Percentiles rank a stretch among this genome's conserved stretches.
Conservation (phyloP, 495 filamentous ascomycete genomes). For the Penicillium parvum region DNA sequence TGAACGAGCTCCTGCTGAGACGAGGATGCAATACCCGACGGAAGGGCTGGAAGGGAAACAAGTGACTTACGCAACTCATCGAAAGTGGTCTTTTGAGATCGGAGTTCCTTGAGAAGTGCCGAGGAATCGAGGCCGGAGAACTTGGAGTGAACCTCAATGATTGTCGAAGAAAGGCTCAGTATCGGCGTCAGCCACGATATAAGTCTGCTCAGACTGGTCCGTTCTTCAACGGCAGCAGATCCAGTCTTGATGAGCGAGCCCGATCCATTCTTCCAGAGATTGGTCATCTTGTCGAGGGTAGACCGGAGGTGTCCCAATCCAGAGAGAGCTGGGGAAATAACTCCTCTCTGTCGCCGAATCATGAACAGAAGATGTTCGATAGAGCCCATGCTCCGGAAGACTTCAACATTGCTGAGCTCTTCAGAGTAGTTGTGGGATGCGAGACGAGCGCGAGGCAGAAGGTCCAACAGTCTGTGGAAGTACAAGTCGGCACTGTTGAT, state of each 20-base stretch:
- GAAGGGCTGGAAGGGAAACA: slow-evolving; percentile 49
- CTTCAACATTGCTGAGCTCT: slow-evolving; percentile 74
- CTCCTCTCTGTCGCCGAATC: slow-evolving; percentile 60
- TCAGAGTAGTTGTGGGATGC: slow-evolving; percentile 67
- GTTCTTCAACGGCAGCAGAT: slow-evolving; percentile 15
- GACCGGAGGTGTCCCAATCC: slow-evolving; percentile 34
- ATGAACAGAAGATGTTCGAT: slow-evolving; percentile 75
- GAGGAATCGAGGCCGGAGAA: slow-evolving; percentile 49
- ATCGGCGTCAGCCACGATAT: slow-evolving; percentile 50
- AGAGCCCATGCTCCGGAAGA: slow-evolving; percentile 71
- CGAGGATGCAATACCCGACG: slow-evolving; percentile 47
- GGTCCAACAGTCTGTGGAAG: slow-evolving; percentile 71
- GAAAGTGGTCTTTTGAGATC: slow-evolving; percentile 48
- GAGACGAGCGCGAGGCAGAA: slow-evolving; percentile 62
- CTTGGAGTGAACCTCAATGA: slow-evolving; percentile 56
- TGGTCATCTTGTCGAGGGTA: slow-evolving; percentile 34
- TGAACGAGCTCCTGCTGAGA: slow-evolving; percentile 37
- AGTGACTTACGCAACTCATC: slow-evolving; percentile 33
- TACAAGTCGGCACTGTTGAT: slow-evolving; percentile 56
- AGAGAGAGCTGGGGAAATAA: slow-evolving; percentile 42
- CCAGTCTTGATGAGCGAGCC: slow-evolving; percentile 26
- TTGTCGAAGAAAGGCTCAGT: slow-evolving; percentile 36
- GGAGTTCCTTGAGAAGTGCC: slow-evolving; percentile 37
- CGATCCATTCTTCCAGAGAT: slow-evolving; percentile 38
- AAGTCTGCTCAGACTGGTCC: slow-evolving; percentile 18